A percentile compares a stretch with the other conserved stretches of the same genome.
phyloP scores from a whole-genome alignment of 2,329 filamentous ascomycete species.

The Fusarium sp. region DNA sequence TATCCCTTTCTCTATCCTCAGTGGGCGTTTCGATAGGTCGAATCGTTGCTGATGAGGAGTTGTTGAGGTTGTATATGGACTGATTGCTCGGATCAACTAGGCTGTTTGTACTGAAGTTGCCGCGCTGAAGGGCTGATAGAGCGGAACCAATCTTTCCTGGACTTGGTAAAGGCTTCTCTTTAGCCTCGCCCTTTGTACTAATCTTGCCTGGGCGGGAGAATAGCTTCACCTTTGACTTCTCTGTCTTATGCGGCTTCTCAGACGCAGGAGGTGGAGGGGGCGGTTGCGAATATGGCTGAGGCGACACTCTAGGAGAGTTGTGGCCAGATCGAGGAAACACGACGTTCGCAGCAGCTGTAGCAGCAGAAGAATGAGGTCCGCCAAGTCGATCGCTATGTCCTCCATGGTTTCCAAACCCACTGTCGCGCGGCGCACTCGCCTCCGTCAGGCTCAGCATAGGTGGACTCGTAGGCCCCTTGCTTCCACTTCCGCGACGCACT shows the following conservation, averaged over 20 bases:
- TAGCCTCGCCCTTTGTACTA: constrained; percentile 74
- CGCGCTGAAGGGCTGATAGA: constrained; percentile 72
- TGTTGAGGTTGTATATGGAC: constrained; percentile 79
- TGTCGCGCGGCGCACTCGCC: constrained; percentile 71
- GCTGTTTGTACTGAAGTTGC: constrained; percentile 78
- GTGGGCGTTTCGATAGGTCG: constrained; percentile 69
- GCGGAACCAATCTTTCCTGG: constrained; percentile 78
- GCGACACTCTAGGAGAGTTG: constrained; percentile 60
- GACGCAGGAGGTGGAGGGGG: constrained; percentile 55
- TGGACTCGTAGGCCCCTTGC: constrained; percentile 68
- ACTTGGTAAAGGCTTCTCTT: constrained; percentile 76
- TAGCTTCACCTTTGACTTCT: constrained; percentile 84
- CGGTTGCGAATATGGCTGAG: constrained; percentile 54
- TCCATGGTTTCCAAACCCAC: constrained; percentile 61
- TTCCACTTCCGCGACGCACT: constrained; percentile 59
- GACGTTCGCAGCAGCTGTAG: constrained; percentile 77
- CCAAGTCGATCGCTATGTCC: constrained; percentile 65
- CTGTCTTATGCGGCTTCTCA: constrained; percentile 71
- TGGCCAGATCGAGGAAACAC: constrained; percentile 77
- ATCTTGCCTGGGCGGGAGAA: constrained; percentile 84
- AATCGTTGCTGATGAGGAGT: constrained; percentile 81
- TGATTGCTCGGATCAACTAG: constrained; percentile 71
- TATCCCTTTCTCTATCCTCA: constrained; percentile 59
- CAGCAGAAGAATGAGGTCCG: constrained; percentile 71
- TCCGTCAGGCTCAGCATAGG: constrained; percentile 74